Base-by-base conservation (phyloP, 208 protist species). In the Tritrichomonas musculus region DNA sequence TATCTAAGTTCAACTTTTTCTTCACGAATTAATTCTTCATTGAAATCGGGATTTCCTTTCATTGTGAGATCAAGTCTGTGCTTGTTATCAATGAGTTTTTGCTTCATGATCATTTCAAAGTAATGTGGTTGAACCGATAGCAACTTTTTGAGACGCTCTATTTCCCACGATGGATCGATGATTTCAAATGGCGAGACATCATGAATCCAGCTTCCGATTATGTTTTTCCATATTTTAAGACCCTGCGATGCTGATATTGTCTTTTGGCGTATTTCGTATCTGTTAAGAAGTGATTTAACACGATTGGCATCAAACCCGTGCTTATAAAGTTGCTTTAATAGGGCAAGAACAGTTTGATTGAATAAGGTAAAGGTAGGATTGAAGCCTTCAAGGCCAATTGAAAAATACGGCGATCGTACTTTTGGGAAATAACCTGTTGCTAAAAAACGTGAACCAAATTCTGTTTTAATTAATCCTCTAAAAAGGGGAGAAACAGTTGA, bases 341-440 rank as follows among this genome's bases (percentile, higher is more conserved):
- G 30, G 27, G 0, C 39, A 8, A 27, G 2, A 33, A 94, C 25
- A 55, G 13, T 50, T 4, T 92, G 44, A 44, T 13, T 27, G 13
- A 72, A 22, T 0, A 64, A 36, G 1, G 4, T 53, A 72, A 88
- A 33, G 8, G 36, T 39, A 11, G 1, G 20, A 20, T 1, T 30
- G 11, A 92, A 39, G 0, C 93, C 93, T 64, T 94, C 64, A 36
- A 92, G 41, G 20, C 93, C 77, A 33, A 94, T 73, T 0, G 93
- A 44, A 17, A 88, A 88, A 39, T n/a, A 33, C 1, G 77, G 41
- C 44, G 65, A 30, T 36, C 49, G 14, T 9, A 20, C n/a, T 53
- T 33, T 57, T 8, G 17, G 41, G 22, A 47, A 55, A 88, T 53
- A 88, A 39, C 47, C 22, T 20, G 77, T 44, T 36, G n/a, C 77